phyloP scores from a whole-genome alignment of 495 filamentous ascomycete species.

The Xylaria nigripes region DNA sequence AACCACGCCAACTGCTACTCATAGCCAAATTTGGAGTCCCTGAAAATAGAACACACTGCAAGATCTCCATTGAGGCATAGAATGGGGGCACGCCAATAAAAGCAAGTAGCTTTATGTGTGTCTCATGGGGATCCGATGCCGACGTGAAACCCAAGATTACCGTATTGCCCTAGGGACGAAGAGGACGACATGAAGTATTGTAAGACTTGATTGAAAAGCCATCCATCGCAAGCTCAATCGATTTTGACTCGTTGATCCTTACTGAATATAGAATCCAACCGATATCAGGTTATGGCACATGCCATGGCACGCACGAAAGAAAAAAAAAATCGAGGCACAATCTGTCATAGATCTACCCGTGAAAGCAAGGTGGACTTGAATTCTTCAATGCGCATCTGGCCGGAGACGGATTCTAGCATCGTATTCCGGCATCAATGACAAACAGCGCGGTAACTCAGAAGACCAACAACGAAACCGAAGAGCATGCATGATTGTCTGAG shows the following conservation, averaged over 20 bases:
- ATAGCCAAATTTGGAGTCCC: conserved; percentile 1
- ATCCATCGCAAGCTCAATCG: not conserved
- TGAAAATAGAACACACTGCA: not conserved
- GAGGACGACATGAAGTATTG: not conserved
- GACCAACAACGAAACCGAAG: not conserved
- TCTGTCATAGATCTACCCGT: not conserved
- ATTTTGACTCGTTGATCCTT: not conserved
- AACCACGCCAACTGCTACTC: not conserved
- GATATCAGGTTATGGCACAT: not conserved
- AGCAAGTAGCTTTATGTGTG: not conserved
- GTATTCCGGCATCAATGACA: not conserved
- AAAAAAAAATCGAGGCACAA: not conserved
- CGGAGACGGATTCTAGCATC: conserved; percentile 6
- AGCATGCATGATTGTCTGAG: not conserved
- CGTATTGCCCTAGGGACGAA: not conserved
- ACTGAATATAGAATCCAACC: not conserved
- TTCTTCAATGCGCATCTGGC: conserved; percentile 3
- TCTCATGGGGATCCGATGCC: conserved; percentile 1
- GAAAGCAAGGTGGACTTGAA: not conserved
- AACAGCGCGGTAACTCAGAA: not conserved
- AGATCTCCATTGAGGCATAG: not conserved
- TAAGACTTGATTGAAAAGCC: not conserved
- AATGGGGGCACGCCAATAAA: not conserved
- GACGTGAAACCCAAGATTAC: not conserved
- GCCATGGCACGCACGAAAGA: not conserved